Percentiles rank a stretch among this genome's conserved stretches.
Evolutionary conservation across 495 filamentous ascomycete species (phyloP).

Genomic region (Penicillium psychrofluorescens): DNA sequence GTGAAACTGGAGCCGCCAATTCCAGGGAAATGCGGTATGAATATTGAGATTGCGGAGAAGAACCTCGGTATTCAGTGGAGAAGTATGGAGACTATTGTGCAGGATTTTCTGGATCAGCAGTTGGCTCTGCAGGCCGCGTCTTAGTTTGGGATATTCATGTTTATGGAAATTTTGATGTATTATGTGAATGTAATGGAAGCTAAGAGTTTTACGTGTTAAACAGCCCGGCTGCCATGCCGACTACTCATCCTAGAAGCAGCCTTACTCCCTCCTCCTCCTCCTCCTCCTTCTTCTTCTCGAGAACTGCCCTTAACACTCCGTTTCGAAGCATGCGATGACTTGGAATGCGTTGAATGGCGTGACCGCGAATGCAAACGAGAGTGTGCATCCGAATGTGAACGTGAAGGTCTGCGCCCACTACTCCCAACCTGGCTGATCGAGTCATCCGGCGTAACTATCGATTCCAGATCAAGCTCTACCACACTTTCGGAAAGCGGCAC

Average conservation of each 20-base stretch:
- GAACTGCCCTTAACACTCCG: slow-evolving; percentile 26
- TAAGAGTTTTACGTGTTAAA: slow-evolving; percentile 1
- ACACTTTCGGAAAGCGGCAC: slow-evolving; percentile 45
- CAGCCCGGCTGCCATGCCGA: slow-evolving; percentile 26
- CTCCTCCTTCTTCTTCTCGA: too few relatives aligned
- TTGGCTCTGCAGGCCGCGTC: slow-evolving; percentile 11
- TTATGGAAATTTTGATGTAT: too few relatives aligned
- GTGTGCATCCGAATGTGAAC: too few relatives aligned
- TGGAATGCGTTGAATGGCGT: slow-evolving; percentile 24
- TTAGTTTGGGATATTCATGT: too few relatives aligned
- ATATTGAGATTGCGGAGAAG: slow-evolving; percentile 43
- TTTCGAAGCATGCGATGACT: slow-evolving; percentile 18
- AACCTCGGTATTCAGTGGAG: slow-evolving; percentile 22
- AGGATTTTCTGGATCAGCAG: slow-evolving; percentile 27
- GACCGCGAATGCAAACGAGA: slow-evolving; percentile 14
- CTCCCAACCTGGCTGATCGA: slow-evolving; percentile 31
- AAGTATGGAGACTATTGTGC: slow-evolving; percentile 14
- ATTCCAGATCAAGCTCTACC: slow-evolving; percentile 26
- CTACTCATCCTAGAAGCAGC: slow-evolving; percentile 21
- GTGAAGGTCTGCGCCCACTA: not conserved
- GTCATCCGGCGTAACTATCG: slow-evolving; percentile 28
- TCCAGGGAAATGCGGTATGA: slow-evolving; percentile 33
- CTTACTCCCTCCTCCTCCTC: slow-evolving; percentile 20
- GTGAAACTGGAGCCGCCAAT: slow-evolving; percentile 15
- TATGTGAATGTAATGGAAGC: not conserved